phyloP scores from a whole-genome alignment of 495 filamentous ascomycete genomes.

The Tuber magnatum region DNA sequence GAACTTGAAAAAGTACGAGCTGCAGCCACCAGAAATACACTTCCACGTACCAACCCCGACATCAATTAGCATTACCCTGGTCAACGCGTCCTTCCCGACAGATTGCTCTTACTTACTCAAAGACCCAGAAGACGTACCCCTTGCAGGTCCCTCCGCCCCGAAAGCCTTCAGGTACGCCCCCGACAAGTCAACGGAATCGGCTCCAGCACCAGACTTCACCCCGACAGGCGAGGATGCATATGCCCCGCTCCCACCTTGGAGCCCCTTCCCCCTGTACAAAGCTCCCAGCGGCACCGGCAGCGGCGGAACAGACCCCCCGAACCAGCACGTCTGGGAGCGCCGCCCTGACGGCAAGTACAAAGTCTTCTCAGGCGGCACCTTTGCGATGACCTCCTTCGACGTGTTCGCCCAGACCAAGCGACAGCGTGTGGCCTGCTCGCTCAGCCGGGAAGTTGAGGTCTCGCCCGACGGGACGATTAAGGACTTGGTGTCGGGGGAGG shows the following conservation, averaged over 20 bases:
- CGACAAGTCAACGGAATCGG: background rate
- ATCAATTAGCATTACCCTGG: slow-evolving; percentile 18
- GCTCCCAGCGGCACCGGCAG: too few relatives aligned
- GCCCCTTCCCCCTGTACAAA: background rate
- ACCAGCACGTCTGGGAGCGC: background rate
- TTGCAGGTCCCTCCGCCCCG: background rate
- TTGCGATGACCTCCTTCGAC: slow-evolving; percentile 28
- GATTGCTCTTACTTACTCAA: background rate
- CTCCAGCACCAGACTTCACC: background rate
- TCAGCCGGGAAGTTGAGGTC: slow-evolving; percentile 28
- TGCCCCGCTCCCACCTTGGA: slow-evolving; percentile 6
- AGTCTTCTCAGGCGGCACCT: slow-evolving; percentile 7
- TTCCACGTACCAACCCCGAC: slow-evolving; percentile 22
- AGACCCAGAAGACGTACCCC: background rate
- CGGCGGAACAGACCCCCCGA: background rate
- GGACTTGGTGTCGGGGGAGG: slow-evolving; percentile 18
- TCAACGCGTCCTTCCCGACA: slow-evolving; percentile 15
- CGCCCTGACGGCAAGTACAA: background rate
- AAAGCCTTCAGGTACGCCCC: background rate
- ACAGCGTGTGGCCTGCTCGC: slow-evolving; percentile 18
- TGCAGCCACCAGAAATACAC: slow-evolving; percentile 23
- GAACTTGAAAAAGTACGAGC: slow-evolving; percentile 8
- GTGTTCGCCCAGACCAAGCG: slow-evolving; percentile 26
- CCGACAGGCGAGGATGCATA: background rate
- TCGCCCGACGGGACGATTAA: slow-evolving; percentile 13